Conservation (phyloP, 2,329 filamentous ascomycete genomes). For the Corniculantispora saksenae region DNA sequence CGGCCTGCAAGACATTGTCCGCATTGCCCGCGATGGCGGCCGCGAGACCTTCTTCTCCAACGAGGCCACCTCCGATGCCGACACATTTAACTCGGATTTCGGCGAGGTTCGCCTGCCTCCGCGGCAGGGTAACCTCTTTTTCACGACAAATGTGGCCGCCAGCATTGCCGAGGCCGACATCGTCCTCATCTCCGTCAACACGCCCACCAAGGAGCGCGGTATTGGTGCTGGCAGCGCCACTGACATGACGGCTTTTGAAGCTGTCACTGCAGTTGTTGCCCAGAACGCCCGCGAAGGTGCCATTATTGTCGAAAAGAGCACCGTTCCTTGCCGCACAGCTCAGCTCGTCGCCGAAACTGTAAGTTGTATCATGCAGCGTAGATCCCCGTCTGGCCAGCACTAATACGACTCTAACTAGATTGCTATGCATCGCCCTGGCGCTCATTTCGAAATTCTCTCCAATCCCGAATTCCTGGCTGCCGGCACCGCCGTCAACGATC, state of each 20-base stretch:
- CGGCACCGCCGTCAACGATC: slow-evolving; percentile 71
- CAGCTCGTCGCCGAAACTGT: slow-evolving; percentile 69
- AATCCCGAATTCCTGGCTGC: slow-evolving; percentile 83
- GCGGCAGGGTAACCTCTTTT: slow-evolving; percentile 68
- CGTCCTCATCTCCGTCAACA: slow-evolving; percentile 76
- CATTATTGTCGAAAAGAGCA: slow-evolving; percentile 81
- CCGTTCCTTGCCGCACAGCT: slow-evolving; percentile 74
- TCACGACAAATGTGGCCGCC: slow-evolving; percentile 66
- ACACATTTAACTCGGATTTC: slow-evolving; percentile 32
- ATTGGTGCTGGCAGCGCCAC: slow-evolving; percentile 70
- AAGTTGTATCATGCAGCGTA: slow-evolving; percentile 29
- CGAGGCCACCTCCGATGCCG: slow-evolving; percentile 34
- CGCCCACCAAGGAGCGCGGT: slow-evolving; percentile 72
- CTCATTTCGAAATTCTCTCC: slow-evolving; percentile 73
- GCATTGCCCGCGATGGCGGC: slow-evolving; percentile 61
- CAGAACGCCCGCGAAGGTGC: slow-evolving; percentile 64
- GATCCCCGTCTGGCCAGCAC: background rate
- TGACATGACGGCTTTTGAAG: slow-evolving; percentile 72
- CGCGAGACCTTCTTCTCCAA: slow-evolving; percentile 45
- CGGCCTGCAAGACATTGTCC: slow-evolving; percentile 67
- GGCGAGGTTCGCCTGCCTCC: slow-evolving; percentile 38
- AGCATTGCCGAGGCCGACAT: slow-evolving; percentile 69
- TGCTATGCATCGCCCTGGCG: slow-evolving; percentile 59
- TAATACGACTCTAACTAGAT: slow-evolving; percentile 40
- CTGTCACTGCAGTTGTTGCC: slow-evolving; percentile 67